These are phyloP conservation scores for Nemania bipapillata DNA, from an alignment of 2,329 filamentous ascomycete species.

Conservation along the genomic window DNA sequence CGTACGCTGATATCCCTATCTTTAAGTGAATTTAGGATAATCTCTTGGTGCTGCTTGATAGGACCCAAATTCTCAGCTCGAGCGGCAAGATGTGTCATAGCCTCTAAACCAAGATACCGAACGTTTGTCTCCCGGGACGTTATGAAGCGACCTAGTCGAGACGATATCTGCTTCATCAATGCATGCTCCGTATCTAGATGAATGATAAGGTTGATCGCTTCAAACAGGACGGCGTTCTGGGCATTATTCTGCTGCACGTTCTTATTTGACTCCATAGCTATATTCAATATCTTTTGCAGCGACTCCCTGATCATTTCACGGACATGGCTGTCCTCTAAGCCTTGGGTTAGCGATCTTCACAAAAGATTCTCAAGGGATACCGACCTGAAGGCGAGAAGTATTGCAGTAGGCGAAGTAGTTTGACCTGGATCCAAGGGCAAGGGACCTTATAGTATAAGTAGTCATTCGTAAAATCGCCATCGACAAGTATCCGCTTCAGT, in stretches of 20 bases:
- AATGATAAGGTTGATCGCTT: constrained; percentile 98
- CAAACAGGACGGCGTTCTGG: constrained; percentile 96
- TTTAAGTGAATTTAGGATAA: constrained; percentile 92
- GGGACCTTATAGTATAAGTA: constrained; percentile 99
- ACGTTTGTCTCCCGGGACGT: constrained; percentile 97
- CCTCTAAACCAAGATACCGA: constrained; percentile 92
- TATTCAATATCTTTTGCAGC: constrained; percentile 87
- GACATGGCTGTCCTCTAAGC: constrained; percentile 85
- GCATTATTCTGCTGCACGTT: constrained; percentile 99
- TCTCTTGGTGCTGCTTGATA: constrained; percentile 97
- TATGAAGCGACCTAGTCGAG: constrained; percentile 91
- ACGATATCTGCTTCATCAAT: constrained; percentile 95
- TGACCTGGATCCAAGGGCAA: constrained; percentile 97
- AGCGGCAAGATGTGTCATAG: constrained; percentile 97
- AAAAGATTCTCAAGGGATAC: constrained; percentile 49
- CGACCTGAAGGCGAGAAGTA: constrained; percentile 94
- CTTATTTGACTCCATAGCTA: constrained; percentile 92
- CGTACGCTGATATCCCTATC: constrained; percentile 97
- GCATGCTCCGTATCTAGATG: constrained; percentile 94
- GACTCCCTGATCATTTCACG: constrained; percentile 92
- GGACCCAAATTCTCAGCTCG: constrained; percentile 93
- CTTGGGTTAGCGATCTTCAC: constrained; percentile 44
- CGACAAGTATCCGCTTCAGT: constrained; percentile 88
- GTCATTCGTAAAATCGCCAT: constrained; percentile 87
- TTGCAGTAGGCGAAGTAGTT: constrained; percentile 88